phyloP scores from a whole-genome alignment of 192 early-diverging fungal species.

The Gigaspora rosea region DNA sequence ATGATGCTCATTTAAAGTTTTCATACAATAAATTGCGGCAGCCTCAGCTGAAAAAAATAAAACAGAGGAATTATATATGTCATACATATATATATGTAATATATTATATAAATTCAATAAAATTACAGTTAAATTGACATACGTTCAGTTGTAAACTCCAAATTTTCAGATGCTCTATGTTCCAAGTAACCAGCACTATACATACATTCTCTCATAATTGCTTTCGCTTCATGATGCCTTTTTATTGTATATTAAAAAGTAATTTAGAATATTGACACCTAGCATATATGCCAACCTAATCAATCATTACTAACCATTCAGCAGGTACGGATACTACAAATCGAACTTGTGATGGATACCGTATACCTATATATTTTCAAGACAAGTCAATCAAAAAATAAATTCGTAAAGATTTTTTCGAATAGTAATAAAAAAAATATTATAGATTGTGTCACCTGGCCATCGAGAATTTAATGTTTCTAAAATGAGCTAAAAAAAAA shows the following conservation, averaged over 20 bases:
- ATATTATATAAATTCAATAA: not conserved
- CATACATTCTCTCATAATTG: constrained; percentile 55
- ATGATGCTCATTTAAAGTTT: constrained; percentile 18
- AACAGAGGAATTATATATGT: not conserved
- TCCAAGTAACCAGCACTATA: constrained; percentile 52
- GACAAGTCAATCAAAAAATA: not conserved
- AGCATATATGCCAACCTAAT: no score
- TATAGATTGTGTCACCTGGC: not conserved
- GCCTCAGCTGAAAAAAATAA: constrained; percentile 28
- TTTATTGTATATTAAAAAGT: no score
- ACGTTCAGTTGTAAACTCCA: constrained; percentile 28
- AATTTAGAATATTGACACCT: no score
- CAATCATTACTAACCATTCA: constrained; percentile 21
- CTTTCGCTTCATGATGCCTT: constrained; percentile 42
- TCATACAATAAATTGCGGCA: constrained; percentile 28
- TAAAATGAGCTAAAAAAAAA: constrained; percentile 8
- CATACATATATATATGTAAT: not conserved
- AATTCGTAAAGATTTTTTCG: not conserved
- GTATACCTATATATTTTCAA: not conserved
- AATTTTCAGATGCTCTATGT: constrained; percentile 19
- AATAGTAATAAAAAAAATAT: not conserved
- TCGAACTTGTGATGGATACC: constrained; percentile 19
- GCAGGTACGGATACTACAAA: constrained; percentile 25
- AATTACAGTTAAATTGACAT: not conserved
- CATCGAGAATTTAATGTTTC: constrained; percentile 28